Conservation (phyloP, 208 protist genomes). For the Trypanosoma cruzi region DNA sequence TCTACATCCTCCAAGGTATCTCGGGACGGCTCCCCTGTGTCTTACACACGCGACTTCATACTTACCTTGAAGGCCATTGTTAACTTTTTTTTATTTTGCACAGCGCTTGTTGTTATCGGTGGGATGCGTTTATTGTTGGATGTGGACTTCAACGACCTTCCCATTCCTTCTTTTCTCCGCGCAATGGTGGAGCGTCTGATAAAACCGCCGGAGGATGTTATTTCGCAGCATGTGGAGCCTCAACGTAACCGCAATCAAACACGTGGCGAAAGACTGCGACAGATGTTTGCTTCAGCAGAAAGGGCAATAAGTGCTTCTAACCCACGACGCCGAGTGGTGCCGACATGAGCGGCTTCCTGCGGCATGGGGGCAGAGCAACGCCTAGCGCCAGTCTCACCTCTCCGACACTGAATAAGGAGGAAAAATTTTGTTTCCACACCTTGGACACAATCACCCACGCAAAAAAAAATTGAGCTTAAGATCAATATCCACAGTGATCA, state of each 20-base stretch:
- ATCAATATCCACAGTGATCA: not conserved
- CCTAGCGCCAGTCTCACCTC: not conserved
- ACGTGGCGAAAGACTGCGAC: slow-evolving; percentile 2
- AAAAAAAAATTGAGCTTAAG: not conserved
- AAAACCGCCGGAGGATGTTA: slow-evolving; percentile 32
- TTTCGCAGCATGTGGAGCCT: not conserved
- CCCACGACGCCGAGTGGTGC: slow-evolving; percentile 12
- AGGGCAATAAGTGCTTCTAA: slow-evolving; percentile 4
- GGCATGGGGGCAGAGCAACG: not conserved
- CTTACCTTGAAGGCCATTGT: slow-evolving; percentile 37
- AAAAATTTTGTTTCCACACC: not conserved
- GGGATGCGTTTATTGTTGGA: slow-evolving; percentile 47
- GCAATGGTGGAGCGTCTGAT: slow-evolving; percentile 43
- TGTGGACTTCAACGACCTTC: slow-evolving; percentile 47
- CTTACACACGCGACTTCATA: slow-evolving; percentile 31
- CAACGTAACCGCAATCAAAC: not conserved
- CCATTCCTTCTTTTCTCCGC: slow-evolving; percentile 40
- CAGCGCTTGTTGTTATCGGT: slow-evolving; percentile 36
- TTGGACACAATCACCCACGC: not conserved
- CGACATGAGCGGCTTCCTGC: not conserved
- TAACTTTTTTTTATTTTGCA: slow-evolving; percentile 49
- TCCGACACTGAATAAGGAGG: not conserved
- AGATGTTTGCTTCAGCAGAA: slow-evolving; percentile 2
- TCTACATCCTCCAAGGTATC: not conserved
- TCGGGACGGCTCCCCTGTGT: not conserved